phyloP scores from a whole-genome alignment of 2,329 filamentous ascomycete species.

The Pestalotiopsis fici region DNA sequence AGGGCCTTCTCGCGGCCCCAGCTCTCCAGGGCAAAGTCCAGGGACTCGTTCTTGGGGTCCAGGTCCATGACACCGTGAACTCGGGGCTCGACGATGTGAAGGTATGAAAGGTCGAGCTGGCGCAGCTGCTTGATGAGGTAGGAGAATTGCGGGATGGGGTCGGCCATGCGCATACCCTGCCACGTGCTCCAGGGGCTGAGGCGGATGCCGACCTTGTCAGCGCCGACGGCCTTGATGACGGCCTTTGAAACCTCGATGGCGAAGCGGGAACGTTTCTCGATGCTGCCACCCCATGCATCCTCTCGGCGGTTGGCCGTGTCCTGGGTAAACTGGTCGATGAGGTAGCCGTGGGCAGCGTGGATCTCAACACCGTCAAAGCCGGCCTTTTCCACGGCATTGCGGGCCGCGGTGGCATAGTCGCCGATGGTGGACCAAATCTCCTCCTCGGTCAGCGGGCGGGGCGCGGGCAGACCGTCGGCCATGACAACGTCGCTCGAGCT shows the following conservation, averaged over 20 bases:
- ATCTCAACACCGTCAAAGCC: slow-evolving; percentile 19
- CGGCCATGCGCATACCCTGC: slow-evolving; percentile 57
- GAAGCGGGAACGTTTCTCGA: slow-evolving; percentile 55
- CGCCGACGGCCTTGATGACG: slow-evolving; percentile 49
- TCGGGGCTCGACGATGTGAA: slow-evolving; percentile 57
- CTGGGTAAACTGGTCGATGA: slow-evolving; percentile 58
- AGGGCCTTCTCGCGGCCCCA: slow-evolving; percentile 32
- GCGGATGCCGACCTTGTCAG: slow-evolving; percentile 48
- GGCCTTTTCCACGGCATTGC: slow-evolving; percentile 22
- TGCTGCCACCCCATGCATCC: slow-evolving; percentile 54
- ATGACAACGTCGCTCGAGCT: slow-evolving; percentile 29
- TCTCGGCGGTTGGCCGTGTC: slow-evolving; percentile 54
- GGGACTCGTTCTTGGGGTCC: slow-evolving; percentile 16
- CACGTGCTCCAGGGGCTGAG: slow-evolving; percentile 55
- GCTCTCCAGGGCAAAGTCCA: slow-evolving; percentile 27
- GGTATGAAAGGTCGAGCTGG: slow-evolving; percentile 51
- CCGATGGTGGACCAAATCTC: slow-evolving; percentile 13
- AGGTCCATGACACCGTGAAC: slow-evolving; percentile 26
- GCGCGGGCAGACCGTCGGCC: slow-evolving; percentile 14
- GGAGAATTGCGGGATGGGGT: slow-evolving; percentile 57
- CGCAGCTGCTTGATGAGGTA: slow-evolving; percentile 52
- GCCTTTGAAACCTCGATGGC: slow-evolving; percentile 53
- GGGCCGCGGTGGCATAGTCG: slow-evolving; percentile 19
- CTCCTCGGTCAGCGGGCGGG: slow-evolving; percentile 25
- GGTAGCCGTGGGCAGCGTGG: slow-evolving; percentile 43